Evolutionary conservation across 1,284 basidiomycete genomes (phyloP).

Genomic region (Moesziomyces sp.): DNA sequence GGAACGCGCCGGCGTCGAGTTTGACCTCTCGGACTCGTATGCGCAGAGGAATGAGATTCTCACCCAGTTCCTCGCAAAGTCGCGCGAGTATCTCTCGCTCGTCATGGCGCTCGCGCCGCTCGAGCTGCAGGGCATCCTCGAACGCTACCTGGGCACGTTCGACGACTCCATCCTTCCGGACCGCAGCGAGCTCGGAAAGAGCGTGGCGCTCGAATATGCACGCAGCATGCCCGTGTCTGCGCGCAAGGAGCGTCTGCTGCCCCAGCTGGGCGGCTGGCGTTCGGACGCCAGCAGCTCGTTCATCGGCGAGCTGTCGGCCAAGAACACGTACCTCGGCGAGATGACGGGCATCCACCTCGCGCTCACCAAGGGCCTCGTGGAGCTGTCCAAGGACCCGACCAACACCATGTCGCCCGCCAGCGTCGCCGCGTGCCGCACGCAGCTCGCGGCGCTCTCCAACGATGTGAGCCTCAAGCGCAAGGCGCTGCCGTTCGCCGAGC

Average conservation of each 20-base stretch:
- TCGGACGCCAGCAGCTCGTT: constrained; percentile 64
- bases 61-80: constrained; percentile 77
- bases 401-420: constrained; percentile 73
- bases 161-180: constrained; percentile 49
- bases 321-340: constrained; percentile 74
- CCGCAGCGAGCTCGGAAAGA: constrained; percentile 61
- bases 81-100: constrained; percentile 84
- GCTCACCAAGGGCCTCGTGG: constrained; percentile 70
- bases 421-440: constrained; percentile 76
- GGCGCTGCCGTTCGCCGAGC: constrained; percentile 71
- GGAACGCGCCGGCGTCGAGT: constrained; percentile 76
- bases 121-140: constrained; percentile 89
- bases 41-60: constrained; percentile 85
- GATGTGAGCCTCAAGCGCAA: constrained; percentile 66
- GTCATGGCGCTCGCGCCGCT: constrained; percentile 88
- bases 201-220: constrained; percentile 63
- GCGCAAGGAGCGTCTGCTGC: constrained; percentile 55
- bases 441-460: constrained; percentile 77
- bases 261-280: constrained; percentile 65
- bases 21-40: constrained; percentile 90
- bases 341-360: constrained; percentile 81
- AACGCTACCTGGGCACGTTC: constrained; percentile 71
- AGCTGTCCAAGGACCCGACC: constrained; percentile 75
- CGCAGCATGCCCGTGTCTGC: constrained; percentile 53
- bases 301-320: constrained; percentile 59